A percentile compares a stretch with the other conserved stretches of the same genome.
Evolutionary conservation across 2,329 filamentous ascomycete genomes (phyloP).

Genomic region (Fusarium sp.): DNA sequence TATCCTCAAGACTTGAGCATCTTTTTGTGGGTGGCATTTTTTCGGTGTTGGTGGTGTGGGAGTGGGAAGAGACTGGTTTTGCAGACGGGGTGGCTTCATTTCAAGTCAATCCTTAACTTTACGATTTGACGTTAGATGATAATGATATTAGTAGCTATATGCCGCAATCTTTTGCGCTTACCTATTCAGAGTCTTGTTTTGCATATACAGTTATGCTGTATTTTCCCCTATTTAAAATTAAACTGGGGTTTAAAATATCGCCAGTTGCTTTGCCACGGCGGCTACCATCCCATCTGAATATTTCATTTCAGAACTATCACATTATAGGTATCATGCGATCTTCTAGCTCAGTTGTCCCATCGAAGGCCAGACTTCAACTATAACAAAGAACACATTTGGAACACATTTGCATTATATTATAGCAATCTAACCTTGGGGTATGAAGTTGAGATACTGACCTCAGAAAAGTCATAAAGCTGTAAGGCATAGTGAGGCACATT

Average conservation of each 20-base stretch:
- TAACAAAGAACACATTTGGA: no score
- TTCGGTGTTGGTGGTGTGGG: background rate
- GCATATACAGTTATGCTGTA: background rate
- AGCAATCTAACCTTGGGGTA: background rate
- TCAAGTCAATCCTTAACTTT: background rate
- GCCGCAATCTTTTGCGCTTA: background rate
- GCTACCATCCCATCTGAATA: no score
- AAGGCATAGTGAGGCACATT: no score
- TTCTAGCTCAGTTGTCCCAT: no score
- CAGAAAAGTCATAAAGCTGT: no score
- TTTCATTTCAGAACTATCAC: no score
- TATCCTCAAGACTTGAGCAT: constrained; percentile 43
- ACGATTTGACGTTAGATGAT: background rate
- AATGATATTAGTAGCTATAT: background rate
- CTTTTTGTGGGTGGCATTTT: background rate
- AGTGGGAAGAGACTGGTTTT: background rate
- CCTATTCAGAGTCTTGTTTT: background rate
- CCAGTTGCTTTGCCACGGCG: background rate
- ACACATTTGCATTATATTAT: no score
- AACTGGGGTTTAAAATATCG: no score
- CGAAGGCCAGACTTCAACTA: no score
- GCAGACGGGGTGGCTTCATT: background rate
- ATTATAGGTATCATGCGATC: no score
- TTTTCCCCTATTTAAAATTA: no score
- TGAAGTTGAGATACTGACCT: background rate